Conservation (phyloP, 768 basidiomycete genomes). For the Cyclocybe cylindracea region DNA sequence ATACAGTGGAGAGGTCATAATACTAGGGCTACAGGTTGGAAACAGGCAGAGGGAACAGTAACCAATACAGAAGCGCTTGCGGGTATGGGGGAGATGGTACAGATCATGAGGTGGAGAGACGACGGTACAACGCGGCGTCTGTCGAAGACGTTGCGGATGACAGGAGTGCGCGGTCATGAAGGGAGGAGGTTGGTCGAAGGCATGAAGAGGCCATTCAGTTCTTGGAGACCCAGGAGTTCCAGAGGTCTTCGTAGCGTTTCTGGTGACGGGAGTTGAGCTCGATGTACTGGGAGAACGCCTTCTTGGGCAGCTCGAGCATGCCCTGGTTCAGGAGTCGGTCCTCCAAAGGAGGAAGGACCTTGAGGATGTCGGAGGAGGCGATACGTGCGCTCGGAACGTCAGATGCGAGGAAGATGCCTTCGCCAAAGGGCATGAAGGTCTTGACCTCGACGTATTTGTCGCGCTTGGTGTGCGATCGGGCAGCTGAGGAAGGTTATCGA, state of each 20-base stretch:
- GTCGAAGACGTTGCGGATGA: neutral
- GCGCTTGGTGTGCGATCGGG: slow-evolving; percentile 51
- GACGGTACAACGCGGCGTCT: neutral
- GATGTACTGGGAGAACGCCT: slow-evolving; percentile 59
- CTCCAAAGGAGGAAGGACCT: slow-evolving; percentile 47
- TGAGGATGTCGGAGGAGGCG: slow-evolving; percentile 55
- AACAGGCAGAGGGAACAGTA: neutral
- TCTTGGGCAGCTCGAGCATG: slow-evolving; percentile 65
- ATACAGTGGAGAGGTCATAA: slow-evolving; percentile 5
- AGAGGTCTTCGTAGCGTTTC: slow-evolving; percentile 59
- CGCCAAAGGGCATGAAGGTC: slow-evolving; percentile 64
- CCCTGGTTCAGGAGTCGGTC: slow-evolving; percentile 39
- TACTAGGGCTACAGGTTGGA: slow-evolving; percentile 5
- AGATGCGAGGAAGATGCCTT: slow-evolving; percentile 64
- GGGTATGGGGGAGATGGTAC: no score
- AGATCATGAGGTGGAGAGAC: neutral
- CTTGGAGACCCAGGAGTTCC: slow-evolving; percentile 46
- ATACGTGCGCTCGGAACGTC: slow-evolving; percentile 66
- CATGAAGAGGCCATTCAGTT: slow-evolving; percentile 9
- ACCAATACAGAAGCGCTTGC: no score
- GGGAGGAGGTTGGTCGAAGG: neutral
- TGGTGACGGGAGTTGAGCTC: slow-evolving; percentile 53
- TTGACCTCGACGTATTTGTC: slow-evolving; percentile 69
- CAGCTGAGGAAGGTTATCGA: slow-evolving; percentile 38
- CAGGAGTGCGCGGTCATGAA: neutral